Evolutionary conservation across 228 moss, liverwort and hornwort species (phyloP), one percentile per base, ranked within the genome.

Genomic region (Sphagnum magellanicum): DNA sequence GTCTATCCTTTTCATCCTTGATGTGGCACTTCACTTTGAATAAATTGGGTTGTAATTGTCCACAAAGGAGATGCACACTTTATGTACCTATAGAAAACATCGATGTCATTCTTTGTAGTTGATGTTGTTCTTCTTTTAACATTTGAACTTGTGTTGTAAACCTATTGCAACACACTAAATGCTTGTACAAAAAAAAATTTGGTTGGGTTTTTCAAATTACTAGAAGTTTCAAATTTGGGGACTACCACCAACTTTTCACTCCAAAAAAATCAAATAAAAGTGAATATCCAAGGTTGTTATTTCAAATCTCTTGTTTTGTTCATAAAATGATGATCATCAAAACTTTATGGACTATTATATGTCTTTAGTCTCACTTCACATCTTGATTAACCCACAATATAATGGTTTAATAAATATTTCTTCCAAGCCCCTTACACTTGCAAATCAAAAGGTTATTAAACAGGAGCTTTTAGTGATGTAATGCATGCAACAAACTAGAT

Each of bases 171-270:
- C 32, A 32, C 32, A 32, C 32, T 32, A 32, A 32, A 32, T 32
- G 32, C 32, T 32, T 32, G 1, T 32, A 32, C 3, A 17, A 69
- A 8, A 51, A 32, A 16, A 0, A 10, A 5, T 60, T 32, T 3
- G 63, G 13, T 66, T 66, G 17, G 58, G 53, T 46, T 50, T 59
- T 59, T 17, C 84, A 96, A 91, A 81, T 85, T 5, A 81, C 70
- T 65, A 90, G 91, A 64, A 91, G 87, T 81, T 74, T 80, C 63
- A 73, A n/a, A 49, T 90, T 91, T 74, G 96, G 93, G 47, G 91
- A 97, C 53, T 97, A 84, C 63, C 93, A 97, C 70, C 82, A 93
- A 70, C 84, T 97, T 76, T 83, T 97, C 74, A 76, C 87, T 65
- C 89, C 96, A 17, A 89, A 82, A 57, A 80, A 79, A 72, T 67